Conservation (phyloP, 345 rosid genomes). For the Populus alba region DNA sequence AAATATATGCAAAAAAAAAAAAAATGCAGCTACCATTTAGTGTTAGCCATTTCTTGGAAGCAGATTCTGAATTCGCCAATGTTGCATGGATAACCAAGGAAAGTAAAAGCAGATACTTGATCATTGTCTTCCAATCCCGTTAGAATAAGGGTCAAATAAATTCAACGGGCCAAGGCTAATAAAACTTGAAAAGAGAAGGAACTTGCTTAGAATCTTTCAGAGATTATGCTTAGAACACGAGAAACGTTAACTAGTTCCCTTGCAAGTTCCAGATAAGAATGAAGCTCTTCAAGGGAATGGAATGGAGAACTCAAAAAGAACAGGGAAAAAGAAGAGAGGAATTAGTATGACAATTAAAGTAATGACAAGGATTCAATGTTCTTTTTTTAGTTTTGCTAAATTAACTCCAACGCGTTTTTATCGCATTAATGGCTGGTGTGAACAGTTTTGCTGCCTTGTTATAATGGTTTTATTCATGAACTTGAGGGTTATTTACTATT, state of each 20-base stretch:
- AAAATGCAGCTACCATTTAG: conserved; percentile 34
- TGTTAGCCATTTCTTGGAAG: conserved; percentile 56
- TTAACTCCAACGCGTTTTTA: conserved; percentile 22
- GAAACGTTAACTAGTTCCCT: conserved; percentile 21
- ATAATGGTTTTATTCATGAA: neutral
- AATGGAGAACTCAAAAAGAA: conserved; percentile 1
- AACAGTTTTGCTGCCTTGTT: neutral
- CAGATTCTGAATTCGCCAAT: conserved; percentile 18
- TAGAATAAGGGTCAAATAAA: neutral
- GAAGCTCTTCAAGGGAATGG: conserved; percentile 31
- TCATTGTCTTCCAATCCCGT: conserved; percentile 46
- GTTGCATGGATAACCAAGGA: conserved; percentile 40
- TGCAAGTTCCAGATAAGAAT: conserved; percentile 26
- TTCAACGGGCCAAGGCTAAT: neutral
- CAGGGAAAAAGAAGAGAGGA: neutral
- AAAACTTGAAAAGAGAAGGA: neutral
- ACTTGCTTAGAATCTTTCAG: conserved; percentile 16
- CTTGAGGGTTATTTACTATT: neutral
- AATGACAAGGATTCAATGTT: too few species aligned
- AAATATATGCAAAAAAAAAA: neutral
- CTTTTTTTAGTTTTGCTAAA: neutral
- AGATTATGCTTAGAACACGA: conserved; percentile 8
- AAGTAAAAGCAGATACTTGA: conserved; percentile 44
- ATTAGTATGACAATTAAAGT: neutral
- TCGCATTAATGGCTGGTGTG: conserved; percentile 35